Evolutionary conservation across 306 rosid genomes (phyloP).

Genomic region (Vigna radiata): DNA sequence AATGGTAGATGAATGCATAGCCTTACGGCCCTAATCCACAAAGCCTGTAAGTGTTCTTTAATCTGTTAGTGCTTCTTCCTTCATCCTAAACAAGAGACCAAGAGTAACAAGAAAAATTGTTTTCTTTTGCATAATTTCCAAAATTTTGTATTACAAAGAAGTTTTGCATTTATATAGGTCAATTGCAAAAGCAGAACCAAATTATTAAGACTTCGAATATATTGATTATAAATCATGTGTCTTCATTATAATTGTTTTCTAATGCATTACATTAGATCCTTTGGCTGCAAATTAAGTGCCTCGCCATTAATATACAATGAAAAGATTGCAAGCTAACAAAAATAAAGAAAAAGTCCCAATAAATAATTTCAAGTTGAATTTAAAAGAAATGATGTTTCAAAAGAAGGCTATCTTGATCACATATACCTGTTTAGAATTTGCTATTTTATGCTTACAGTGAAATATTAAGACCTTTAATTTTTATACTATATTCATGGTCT

Average conservation of each 20-base stretch:
- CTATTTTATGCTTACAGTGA: neutral
- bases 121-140: neutral
- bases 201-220: neutral
- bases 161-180: neutral
- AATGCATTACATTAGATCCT: neutral
- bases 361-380: neutral
- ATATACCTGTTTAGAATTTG: too few relatives aligned
- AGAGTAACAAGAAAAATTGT: constrained; percentile 9
- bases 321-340: too few relatives aligned
- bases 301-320: neutral
- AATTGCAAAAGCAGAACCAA: neutral
- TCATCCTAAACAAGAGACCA: neutral
- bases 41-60: constrained; percentile 10
- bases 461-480: neutral
- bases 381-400: neutral
- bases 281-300: neutral
- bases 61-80: constrained; percentile 10
- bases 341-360: neutral
- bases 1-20: constrained; percentile 13
- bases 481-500: neutral
- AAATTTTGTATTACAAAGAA: constrained; percentile 6
- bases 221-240: neutral
- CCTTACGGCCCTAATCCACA: neutral
- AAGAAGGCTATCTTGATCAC: neutral
- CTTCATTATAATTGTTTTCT: neutral